These are phyloP conservation scores for Pichia californica DNA, from an alignment of 805 yeast genomes.

Conservation along the genomic window DNA sequence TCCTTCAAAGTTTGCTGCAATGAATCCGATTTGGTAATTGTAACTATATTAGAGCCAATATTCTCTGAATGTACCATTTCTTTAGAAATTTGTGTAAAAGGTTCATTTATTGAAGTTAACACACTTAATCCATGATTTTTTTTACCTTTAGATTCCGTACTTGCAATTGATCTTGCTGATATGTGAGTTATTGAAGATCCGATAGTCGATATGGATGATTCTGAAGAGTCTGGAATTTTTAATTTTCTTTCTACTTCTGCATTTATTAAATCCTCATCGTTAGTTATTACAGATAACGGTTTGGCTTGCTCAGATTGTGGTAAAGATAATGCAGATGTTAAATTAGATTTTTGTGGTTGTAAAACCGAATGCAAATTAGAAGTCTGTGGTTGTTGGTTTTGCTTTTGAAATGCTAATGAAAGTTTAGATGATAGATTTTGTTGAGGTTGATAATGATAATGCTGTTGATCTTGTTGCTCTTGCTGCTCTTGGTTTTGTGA, in stretches of 20 bases:
- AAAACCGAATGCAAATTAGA: neutral
- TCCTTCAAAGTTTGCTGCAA: neutral
- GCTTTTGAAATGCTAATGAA: constrained; percentile 11
- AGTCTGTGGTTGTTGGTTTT: neutral
- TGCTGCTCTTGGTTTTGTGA: neutral
- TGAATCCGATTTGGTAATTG: neutral
- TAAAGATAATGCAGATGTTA: neutral
- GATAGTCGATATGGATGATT: neutral
- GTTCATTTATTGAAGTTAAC: constrained; percentile 10
- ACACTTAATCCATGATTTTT: constrained; percentile 13
- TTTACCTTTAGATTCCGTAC: constrained; percentile 4
- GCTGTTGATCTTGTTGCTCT: neutral
- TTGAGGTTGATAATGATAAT: too few relatives aligned
- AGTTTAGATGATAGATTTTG: constrained; percentile 1
- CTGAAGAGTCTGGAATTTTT: neutral
- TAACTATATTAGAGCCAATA: neutral
- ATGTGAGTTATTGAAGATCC: neutral
- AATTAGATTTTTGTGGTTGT: too few relatives aligned
- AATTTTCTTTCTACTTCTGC: constrained; percentile 5
- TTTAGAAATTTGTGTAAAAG: constrained; percentile 8
- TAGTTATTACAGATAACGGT: too few relatives aligned
- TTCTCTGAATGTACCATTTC: constrained; percentile 9
- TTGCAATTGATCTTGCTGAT: constrained; percentile 1
- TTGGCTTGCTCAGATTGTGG: too few relatives aligned
- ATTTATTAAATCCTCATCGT: constrained; percentile 1